A percentile compares a stretch with the other conserved stretches of the same genome.
Conservation (phyloP, 2,329 filamentous ascomycete species). For the Xylaria sp. region DNA sequence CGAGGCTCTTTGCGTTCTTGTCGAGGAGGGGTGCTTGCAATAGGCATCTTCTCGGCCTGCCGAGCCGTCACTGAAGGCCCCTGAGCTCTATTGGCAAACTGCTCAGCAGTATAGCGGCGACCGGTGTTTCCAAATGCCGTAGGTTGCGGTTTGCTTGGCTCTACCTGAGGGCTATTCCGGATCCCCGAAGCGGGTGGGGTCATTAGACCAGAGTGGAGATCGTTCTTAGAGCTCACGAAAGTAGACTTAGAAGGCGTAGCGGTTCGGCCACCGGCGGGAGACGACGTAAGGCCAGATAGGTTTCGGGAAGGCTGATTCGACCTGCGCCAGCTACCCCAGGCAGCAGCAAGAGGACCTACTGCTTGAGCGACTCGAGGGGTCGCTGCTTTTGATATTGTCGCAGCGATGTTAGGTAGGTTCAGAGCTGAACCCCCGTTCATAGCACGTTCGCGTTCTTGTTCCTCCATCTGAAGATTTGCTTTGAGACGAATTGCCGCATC, state of each 20-base stretch:
- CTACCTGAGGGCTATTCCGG: constrained; percentile 62
- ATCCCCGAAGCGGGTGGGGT: constrained; percentile 83
- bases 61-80: constrained; percentile 43
- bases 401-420: constrained; percentile 76
- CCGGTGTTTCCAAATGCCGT: constrained; percentile 67
- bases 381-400: constrained; percentile 75
- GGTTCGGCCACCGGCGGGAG: constrained; percentile 48
- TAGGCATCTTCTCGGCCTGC: constrained; percentile 48
- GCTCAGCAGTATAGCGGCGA: constrained; percentile 60
- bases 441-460: constrained; percentile 89
- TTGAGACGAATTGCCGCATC: constrained; percentile 92
- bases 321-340: constrained; percentile 95
- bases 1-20: constrained; percentile 51
- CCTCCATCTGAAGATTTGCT: constrained; percentile 96
- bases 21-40: constrained; percentile 51
- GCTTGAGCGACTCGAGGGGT: constrained; percentile 85
- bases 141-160: constrained; percentile 54
- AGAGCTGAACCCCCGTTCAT: constrained; percentile 71
- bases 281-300: constrained; percentile 41
- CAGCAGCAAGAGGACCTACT: constrained; percentile 79
- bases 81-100: constrained; percentile 49
- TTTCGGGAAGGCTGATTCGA: constrained; percentile 58
- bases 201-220: constrained; percentile 78
- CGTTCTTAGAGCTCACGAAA: constrained; percentile 54
- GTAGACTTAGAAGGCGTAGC: constrained; percentile 67